phyloP scores from a whole-genome alignment of 202 grass and related monocot species.

The Digitaria exilis region DNA sequence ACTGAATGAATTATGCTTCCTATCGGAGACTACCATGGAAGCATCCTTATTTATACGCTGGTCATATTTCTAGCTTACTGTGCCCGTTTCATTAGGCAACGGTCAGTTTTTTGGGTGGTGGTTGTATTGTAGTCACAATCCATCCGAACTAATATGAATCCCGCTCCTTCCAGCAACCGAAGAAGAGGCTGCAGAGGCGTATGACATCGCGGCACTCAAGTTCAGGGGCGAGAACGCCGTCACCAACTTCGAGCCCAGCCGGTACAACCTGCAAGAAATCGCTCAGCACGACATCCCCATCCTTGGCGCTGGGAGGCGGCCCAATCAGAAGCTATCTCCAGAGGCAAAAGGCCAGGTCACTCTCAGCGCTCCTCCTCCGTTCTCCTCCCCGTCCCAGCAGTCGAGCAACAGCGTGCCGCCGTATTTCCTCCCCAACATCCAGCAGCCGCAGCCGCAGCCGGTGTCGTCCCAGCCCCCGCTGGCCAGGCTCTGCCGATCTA shows the following conservation, averaged over 20 bases:
- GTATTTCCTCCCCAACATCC: slow-evolving; percentile 48
- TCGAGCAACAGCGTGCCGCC: slow-evolving; percentile 39
- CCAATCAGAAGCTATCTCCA: slow-evolving; percentile 33
- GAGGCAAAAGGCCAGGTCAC: slow-evolving; percentile 22
- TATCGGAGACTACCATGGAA: not conserved
- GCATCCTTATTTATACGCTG: not conserved
- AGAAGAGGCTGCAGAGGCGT: slow-evolving; percentile 91
- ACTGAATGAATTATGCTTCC: slow-evolving; percentile 9
- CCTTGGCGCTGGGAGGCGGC: slow-evolving; percentile 43
- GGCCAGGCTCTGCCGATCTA: slow-evolving; percentile 33
- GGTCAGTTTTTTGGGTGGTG: not conserved
- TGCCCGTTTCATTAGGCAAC: not conserved
- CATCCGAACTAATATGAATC: not conserved
- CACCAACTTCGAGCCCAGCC: slow-evolving; percentile 85
- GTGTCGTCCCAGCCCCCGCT: slow-evolving; percentile 18
- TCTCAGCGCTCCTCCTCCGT: not conserved
- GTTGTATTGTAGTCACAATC: not conserved
- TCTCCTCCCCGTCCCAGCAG: slow-evolving; percentile 32
- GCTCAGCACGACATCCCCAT: slow-evolving; percentile 66
- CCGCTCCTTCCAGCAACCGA: slow-evolving; percentile 63
- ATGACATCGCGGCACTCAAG: slow-evolving; percentile 90
- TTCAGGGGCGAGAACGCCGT: slow-evolving; percentile 84
- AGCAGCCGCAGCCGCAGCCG: slow-evolving; percentile 50
- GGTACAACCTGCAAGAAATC: slow-evolving; percentile 80
- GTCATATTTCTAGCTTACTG: not conserved